These are phyloP conservation scores for Stephanodiscus triporus DNA, from an alignment of 108 stramenopile genomes.

Conservation along the genomic window DNA sequence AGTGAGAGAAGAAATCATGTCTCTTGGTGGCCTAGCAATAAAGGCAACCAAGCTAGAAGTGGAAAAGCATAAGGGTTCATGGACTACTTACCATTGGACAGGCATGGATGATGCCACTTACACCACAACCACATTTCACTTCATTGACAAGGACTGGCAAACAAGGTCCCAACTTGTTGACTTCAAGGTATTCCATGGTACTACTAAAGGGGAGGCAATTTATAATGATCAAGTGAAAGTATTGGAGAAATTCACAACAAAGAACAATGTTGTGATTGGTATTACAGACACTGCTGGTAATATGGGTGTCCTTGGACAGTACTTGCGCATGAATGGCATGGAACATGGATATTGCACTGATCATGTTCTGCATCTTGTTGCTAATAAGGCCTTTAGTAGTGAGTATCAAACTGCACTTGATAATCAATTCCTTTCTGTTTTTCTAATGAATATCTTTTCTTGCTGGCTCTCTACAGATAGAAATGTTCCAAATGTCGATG, in stretches of 20 bases:
- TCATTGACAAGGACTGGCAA: not conserved
- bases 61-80: not conserved
- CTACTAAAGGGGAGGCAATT: not conserved
- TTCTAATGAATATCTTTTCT: not conserved
- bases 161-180: no score
- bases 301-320: no score
- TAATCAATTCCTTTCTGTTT: not conserved
- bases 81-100: not conserved
- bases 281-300: not conserved
- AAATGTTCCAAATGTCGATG: constrained; percentile 1
- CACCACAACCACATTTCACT: not conserved
- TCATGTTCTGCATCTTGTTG: no score
- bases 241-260: no score
- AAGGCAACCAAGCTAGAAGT: not conserved
- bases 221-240: not conserved
- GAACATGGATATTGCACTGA: no score
- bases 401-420: no score
- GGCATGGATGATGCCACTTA: not conserved
- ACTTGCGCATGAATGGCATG: no score
- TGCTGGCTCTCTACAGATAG: not conserved
- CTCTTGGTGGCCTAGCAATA: not conserved
- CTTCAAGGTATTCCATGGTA: not conserved
- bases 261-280: not conserved
- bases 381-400: no score
- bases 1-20: not conserved